Conservation (phyloP, 208 protist species). For the Trypanosoma platydactyli region DNA sequence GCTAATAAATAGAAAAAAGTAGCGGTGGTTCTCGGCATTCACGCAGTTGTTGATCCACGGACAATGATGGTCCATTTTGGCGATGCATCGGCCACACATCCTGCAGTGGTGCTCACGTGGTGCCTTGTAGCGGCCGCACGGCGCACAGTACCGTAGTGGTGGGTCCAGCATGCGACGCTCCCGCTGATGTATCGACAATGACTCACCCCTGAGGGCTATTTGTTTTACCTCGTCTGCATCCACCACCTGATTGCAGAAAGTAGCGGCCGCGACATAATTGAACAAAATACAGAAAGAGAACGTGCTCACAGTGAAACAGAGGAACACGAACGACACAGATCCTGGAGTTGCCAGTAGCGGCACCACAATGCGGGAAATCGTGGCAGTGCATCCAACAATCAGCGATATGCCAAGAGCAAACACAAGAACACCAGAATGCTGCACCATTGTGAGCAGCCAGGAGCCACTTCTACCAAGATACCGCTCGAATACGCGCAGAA, state of each 20-base stretch:
- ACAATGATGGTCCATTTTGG: constrained; percentile 91
- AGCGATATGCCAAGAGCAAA: constrained; percentile 46
- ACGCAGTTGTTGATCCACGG: constrained; percentile 92
- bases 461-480: not conserved
- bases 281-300: constrained; percentile 70
- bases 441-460: not conserved
- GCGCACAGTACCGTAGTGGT: constrained; percentile 60
- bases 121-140: constrained; percentile 77
- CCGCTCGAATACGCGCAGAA: not conserved
- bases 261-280: constrained; percentile 56
- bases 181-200: constrained; percentile 29
- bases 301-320: constrained; percentile 36
- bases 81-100: constrained; percentile 74
- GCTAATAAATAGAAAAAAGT: constrained; percentile 70
- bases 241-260: constrained; percentile 31
- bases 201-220: constrained; percentile 35
- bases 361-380: constrained; percentile 40
- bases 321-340: constrained; percentile 28
- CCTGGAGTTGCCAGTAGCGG: constrained; percentile 43
- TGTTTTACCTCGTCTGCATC: constrained; percentile 40
- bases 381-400: constrained; percentile 52
- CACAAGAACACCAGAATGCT: constrained; percentile 10
- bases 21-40: constrained; percentile 78
- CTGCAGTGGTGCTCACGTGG: constrained; percentile 88
- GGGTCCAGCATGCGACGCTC: constrained; percentile 48